phyloP scores from a whole-genome alignment of 805 yeast genomes.

The Maudiozyma serrabonitensis region DNA sequence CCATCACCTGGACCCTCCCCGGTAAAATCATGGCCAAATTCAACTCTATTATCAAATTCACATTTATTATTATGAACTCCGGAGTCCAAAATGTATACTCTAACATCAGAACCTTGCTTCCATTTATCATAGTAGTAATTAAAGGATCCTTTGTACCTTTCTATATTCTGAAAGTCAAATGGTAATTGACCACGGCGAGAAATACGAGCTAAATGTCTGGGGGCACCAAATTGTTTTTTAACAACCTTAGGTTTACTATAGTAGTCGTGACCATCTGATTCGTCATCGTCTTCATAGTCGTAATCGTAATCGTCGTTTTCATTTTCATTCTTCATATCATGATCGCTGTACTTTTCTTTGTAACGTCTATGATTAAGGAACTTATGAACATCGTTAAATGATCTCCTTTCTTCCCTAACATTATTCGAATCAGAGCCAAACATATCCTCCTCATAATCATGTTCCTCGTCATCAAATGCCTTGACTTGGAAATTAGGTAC shows the following conservation, averaged over 20 bases:
- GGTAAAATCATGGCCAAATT: slow-evolving; percentile 52
- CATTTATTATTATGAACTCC: slow-evolving; percentile 58
- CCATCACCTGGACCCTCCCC: slow-evolving; percentile 54
- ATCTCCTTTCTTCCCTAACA: not conserved
- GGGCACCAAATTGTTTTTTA: slow-evolving; percentile 37
- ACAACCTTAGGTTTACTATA: not conserved
- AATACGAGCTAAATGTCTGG: slow-evolving; percentile 58
- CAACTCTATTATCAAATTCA: slow-evolving; percentile 56
- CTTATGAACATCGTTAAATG: not conserved
- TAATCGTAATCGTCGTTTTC: slow-evolving; percentile 4
- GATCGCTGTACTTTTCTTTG: slow-evolving; percentile 1
- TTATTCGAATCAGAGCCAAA: not conserved
- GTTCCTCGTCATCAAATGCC: slow-evolving; percentile 38
- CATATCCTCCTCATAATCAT: not conserved
- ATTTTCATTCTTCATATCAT: slow-evolving; percentile 6
- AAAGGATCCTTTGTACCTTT: slow-evolving; percentile 19
- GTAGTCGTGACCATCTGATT: slow-evolving; percentile 15
- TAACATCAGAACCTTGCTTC: slow-evolving; percentile 47
- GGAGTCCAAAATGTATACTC: slow-evolving; percentile 75
- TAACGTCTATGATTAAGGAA: not conserved
- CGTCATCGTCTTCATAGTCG: not conserved
- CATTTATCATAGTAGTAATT: slow-evolving; percentile 41
- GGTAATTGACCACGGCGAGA: slow-evolving; percentile 40
- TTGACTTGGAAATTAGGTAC: slow-evolving; percentile 56
- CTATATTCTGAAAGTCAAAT: slow-evolving; percentile 11